Evolutionary conservation across 2,329 filamentous ascomycete species (phyloP), one percentile per base, ranked within the genome.

Genomic region (Trichoderma endophyticum): DNA sequence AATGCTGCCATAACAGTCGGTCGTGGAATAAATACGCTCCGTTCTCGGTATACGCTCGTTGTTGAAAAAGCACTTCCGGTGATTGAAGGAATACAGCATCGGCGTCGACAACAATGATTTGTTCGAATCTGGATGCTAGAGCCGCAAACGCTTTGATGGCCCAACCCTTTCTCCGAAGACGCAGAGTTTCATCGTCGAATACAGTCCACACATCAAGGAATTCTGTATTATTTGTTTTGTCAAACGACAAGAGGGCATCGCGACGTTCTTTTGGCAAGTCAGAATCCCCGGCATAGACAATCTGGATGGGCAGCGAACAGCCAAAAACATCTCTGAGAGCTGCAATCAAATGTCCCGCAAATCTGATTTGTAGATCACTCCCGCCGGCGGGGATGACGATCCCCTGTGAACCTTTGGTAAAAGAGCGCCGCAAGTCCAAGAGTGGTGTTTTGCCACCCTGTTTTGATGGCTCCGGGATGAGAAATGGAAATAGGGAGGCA

Each of bases 91-190:
- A 82, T 0, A 84, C 80, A 0, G 79, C 77, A 56, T 84, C 82
- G 30, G 82, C 79, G 30, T 84, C 83, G 3, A 83, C 74, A 1
- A 84, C 73, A 14, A 84, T 78, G 4, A 82, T 81, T 30, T 83
- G 74, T 15, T 81, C 78, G 67, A 81, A 84, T 1, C 70, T 74
- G 11, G 79, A 80, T 1, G 80, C 81, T 12, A 84, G 74, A 0
- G 77, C 78, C 7, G 82, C 83, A 24, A 84, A 84, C 3, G 82
- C 76, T 60, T 84, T 84, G 63, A 83, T 80, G 15, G 82, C 83
- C 81, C 82, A 84, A 1, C 78, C 79, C 3, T 80, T 80, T 15
- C 77, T 54, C 6, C 73, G 73, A 3, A 83, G 74, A 0, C 77
- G 75, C 30, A 82, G 32, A 1, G 76, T 77, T 0, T 62, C 54